Conservation (phyloP, 129 eudicot species). For the Flaveria linearis region DNA sequence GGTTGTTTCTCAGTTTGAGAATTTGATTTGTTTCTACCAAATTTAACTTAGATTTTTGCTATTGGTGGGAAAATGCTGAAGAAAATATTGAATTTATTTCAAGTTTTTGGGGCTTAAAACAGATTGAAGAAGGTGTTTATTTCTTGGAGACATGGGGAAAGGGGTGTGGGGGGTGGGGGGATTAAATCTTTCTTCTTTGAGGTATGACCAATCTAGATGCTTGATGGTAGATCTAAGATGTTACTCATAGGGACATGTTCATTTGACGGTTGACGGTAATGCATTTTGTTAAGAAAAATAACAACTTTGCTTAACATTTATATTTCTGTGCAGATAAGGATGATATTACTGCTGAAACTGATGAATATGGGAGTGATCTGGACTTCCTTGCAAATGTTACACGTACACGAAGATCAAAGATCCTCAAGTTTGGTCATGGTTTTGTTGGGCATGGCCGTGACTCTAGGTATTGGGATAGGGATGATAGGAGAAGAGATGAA, state of each 20-base stretch:
- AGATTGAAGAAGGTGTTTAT: conserved; percentile 4
- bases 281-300: conserved; percentile 15
- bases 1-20: neutral
- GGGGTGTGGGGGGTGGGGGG: neutral
- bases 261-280: neutral
- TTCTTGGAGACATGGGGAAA: neutral
- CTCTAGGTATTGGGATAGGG: conserved; percentile 95
- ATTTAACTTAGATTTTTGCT: neutral
- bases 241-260: neutral
- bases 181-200: neutral
- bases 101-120: conserved; percentile 8
- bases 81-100: neutral
- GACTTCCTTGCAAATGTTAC: conserved; percentile 92
- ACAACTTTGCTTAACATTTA: neutral
- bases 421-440: conserved; percentile 83
- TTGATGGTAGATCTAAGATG: conserved; percentile 7
- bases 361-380: conserved; percentile 58
- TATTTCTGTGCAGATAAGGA: conserved; percentile 51
- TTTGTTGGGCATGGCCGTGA: conserved; percentile 79
- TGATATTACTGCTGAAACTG: conserved; percentile 43
- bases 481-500: conserved; percentile 96
- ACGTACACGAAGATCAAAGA: conserved; percentile 57
- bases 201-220: neutral
- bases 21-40: neutral
- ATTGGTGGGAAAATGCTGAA: conserved; percentile 11